Evolutionary conservation across 164 flowering plant genomes (phyloP).

Genomic region (Aristolochia fimbriata): DNA sequence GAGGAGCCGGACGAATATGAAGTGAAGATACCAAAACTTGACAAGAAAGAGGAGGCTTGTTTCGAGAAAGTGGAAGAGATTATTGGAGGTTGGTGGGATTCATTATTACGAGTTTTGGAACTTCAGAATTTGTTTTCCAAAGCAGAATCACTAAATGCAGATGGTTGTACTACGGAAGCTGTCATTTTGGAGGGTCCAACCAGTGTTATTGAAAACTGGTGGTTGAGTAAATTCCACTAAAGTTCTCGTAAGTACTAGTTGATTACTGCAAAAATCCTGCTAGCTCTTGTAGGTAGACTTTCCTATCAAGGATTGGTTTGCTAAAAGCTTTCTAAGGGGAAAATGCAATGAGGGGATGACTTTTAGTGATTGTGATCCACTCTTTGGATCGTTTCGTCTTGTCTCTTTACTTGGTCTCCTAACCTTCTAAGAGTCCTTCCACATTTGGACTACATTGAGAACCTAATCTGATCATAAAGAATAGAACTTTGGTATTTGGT

Average conservation of each 20-base stretch:
- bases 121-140: background rate
- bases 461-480: too few species aligned
- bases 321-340: too few species aligned
- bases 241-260: too few species aligned
- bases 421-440: background rate
- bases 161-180: background rate
- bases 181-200: background rate
- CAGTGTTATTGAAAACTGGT: background rate
- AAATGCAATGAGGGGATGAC: too few species aligned
- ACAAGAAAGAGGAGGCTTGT: conserved; percentile 31
- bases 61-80: conserved; percentile 32
- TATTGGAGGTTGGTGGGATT: conserved; percentile 31
- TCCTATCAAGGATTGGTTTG: too few species aligned
- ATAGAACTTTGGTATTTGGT: too few species aligned
- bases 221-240: too few species aligned
- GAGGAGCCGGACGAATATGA: conserved; percentile 18
- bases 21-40: conserved; percentile 20
- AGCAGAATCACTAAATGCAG: background rate
- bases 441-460: background rate
- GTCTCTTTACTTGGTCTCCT: too few species aligned
- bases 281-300: too few species aligned
- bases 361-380: too few species aligned
- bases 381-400: too few species aligned
- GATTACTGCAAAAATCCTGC: too few species aligned
- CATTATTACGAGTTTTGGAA: background rate